phyloP scores from a whole-genome alignment of 2,329 filamentous ascomycete species.

The Aspergillus fijiensis region DNA sequence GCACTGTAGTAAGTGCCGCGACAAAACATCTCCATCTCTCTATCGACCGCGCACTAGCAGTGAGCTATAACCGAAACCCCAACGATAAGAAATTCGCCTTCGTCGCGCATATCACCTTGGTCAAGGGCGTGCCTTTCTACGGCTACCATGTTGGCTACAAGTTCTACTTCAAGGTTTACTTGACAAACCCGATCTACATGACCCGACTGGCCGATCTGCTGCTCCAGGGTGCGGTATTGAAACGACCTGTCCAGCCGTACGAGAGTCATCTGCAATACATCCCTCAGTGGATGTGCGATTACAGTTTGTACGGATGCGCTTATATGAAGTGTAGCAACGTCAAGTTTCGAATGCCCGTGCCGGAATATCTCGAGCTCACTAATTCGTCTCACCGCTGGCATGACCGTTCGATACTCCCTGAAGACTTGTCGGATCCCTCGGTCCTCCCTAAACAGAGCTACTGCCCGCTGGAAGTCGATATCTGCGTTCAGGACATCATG shows the following conservation, averaged over 20 bases:
- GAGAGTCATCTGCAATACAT: conserved; percentile 92
- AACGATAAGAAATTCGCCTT: conserved; percentile 68
- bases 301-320: conserved; percentile 91
- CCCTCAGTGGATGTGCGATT: conserved; percentile 97
- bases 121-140: conserved; percentile 94
- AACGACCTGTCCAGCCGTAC: conserved; percentile 80
- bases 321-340: conserved; percentile 74
- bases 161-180: conserved; percentile 90
- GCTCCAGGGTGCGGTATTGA: conserved; percentile 83
- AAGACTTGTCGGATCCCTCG: conserved; percentile 61
- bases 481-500: conserved; percentile 82
- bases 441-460: conserved; percentile 76
- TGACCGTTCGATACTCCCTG: conserved; percentile 64
- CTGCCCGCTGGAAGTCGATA: conserved; percentile 85
- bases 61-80: conserved; percentile 77
- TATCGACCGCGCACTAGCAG: conserved; percentile 84
- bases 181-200: conserved; percentile 84
- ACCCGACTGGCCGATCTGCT: conserved; percentile 84
- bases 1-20: conserved; percentile 65
- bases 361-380: conserved; percentile 64
- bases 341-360: conserved; percentile 73
- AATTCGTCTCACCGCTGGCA: conserved; percentile 73
- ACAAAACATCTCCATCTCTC: conserved; percentile 77
- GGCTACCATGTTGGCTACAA: conserved; percentile 91
- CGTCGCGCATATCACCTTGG: conserved; percentile 85